Percentiles rank a stretch among this genome's conserved stretches.
Conservation (phyloP, 495 filamentous ascomycete species). For the Neurospora terricola region DNA sequence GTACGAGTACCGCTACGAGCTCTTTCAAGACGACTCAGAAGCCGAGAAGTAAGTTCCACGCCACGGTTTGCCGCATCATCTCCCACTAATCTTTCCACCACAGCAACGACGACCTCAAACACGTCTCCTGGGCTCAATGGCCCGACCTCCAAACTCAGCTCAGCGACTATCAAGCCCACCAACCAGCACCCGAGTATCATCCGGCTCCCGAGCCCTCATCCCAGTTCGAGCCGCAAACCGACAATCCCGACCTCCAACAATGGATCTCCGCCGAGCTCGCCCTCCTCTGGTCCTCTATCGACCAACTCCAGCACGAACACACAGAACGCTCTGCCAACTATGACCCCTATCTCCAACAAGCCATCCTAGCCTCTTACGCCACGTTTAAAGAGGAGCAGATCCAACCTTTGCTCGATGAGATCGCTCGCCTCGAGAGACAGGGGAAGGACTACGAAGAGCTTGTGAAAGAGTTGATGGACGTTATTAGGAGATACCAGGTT, state of each 20-base stretch:
- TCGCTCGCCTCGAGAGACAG: background rate
- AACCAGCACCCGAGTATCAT: background rate
- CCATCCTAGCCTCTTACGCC: background rate
- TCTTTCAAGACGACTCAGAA: background rate
- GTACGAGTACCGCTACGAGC: background rate
- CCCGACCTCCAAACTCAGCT: background rate
- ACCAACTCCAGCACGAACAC: background rate
- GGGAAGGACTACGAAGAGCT: background rate
- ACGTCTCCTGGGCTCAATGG: background rate
- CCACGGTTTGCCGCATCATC: background rate
- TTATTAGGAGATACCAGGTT: background rate
- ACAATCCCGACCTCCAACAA: background rate
- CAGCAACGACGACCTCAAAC: background rate
- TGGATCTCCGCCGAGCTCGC: background rate
- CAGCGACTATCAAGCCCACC: background rate
- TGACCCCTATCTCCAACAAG: background rate
- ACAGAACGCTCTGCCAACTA: background rate
- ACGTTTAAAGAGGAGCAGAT: background rate
- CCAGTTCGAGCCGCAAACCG: background rate
- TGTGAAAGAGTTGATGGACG: background rate
- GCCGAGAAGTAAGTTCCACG: background rate
- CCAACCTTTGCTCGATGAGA: background rate
- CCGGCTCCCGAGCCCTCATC: background rate
- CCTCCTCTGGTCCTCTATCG: background rate
- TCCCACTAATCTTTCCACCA: background rate